These are phyloP conservation scores for Amborella trichopoda DNA, from an alignment of 164 flowering plant species.

Conservation along the genomic window DNA sequence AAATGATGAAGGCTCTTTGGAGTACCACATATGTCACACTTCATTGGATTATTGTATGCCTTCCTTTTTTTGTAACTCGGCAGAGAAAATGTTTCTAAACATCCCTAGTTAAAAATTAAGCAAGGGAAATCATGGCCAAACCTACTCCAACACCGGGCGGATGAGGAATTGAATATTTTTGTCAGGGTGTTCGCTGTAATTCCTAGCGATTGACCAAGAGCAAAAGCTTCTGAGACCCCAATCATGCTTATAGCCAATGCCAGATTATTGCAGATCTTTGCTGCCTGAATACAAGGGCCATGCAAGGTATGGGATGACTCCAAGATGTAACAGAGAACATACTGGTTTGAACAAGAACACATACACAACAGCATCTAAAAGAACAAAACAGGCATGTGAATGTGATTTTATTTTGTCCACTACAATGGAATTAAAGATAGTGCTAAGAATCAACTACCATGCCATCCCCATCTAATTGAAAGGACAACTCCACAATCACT, in stretches of 20 bases:
- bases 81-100: neutral
- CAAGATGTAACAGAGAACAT: too few species aligned
- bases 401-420: neutral
- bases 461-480: too few species aligned
- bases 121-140: constrained; percentile 1
- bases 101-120: neutral
- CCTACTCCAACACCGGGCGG: constrained; percentile 94
- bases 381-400: neutral
- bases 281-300: constrained; percentile 37
- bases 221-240: constrained; percentile 85
- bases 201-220: constrained; percentile 85
- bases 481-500: too few species aligned
- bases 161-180: constrained; percentile 71
- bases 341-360: too few species aligned
- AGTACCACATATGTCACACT: too few species aligned
- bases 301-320: too few species aligned
- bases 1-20: too few species aligned
- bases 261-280: constrained; percentile 90
- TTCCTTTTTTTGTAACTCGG: neutral
- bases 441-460: too few species aligned
- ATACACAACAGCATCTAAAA: too few species aligned
- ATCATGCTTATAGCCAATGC: constrained; percentile 92
- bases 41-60: neutral
- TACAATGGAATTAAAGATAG: neutral
- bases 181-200: constrained; percentile 53